Conservation (phyloP, 2,329 filamentous ascomycete species). For the Ophiostoma perfectum region DNA sequence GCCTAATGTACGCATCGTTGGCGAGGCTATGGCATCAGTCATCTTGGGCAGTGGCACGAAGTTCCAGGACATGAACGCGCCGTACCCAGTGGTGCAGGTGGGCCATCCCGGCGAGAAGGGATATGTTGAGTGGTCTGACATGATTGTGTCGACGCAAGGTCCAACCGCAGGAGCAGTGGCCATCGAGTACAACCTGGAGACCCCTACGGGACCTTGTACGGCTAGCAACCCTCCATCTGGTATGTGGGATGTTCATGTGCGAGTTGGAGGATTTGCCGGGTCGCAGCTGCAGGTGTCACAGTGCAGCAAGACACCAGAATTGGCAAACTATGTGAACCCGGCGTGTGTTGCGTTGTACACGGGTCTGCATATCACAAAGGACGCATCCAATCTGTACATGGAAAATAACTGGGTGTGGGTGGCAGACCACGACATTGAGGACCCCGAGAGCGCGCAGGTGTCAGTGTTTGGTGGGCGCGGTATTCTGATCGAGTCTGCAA, state of each 20-base stretch:
- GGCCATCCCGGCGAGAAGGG: conserved; percentile 57
- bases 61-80: conserved; percentile 54
- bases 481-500: conserved; percentile 35
- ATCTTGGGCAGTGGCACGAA: conserved; percentile 51
- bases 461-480: conserved; percentile 34
- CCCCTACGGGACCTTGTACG: conserved; percentile 30
- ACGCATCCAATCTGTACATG: conserved; percentile 38
- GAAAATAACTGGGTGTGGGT: conserved; percentile 50
- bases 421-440: conserved; percentile 48
- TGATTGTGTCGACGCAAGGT: conserved; percentile 64
- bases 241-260: conserved; percentile 71
- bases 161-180: conserved; percentile 62
- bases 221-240: conserved; percentile 39
- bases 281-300: conserved; percentile 62
- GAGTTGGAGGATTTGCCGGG: conserved; percentile 66
- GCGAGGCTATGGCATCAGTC: conserved; percentile 52
- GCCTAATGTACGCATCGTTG: conserved; percentile 50
- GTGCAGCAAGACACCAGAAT: conserved; percentile 53
- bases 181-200: conserved; percentile 66
- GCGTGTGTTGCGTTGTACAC: conserved; percentile 38
- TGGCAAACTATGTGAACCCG: conserved; percentile 31
- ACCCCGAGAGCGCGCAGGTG: conserved; percentile 31
- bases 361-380: conserved; percentile 40
- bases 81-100: conserved; percentile 59
- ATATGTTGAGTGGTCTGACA: conserved; percentile 64